Conservation (phyloP, 768 basidiomycete species). For the Ephemerocybe angulata region DNA sequence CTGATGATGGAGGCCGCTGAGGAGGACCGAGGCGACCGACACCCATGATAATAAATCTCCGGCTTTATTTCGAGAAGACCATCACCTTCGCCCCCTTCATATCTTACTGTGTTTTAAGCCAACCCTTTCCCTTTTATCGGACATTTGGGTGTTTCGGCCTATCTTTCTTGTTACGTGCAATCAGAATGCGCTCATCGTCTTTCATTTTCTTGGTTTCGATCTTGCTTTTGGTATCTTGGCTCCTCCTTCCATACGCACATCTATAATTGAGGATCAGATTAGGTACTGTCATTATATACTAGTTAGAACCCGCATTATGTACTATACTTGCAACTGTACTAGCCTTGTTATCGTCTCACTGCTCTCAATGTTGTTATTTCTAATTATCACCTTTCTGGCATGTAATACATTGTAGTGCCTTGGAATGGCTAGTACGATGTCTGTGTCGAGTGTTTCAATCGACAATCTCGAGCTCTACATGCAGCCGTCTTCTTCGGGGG, state of each 20-base stretch:
- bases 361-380: neutral
- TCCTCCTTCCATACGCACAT: neutral
- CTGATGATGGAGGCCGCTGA: slow-evolving; percentile 30
- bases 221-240: neutral
- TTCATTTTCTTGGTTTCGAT: too few relatives aligned
- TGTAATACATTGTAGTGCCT: too few relatives aligned
- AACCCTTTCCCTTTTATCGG: neutral
- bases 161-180: too few relatives aligned
- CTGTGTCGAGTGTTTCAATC: too few relatives aligned
- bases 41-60: neutral
- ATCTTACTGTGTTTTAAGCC: neutral
- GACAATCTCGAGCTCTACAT: too few relatives aligned
- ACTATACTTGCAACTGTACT: neutral
- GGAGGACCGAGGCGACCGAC: slow-evolving; percentile 18
- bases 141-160: too few relatives aligned
- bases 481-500: too few relatives aligned
- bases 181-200: too few relatives aligned
- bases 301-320: neutral
- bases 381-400: neutral
- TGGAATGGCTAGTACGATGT: too few relatives aligned
- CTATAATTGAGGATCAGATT: neutral
- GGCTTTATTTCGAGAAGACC: neutral
- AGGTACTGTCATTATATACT: neutral
- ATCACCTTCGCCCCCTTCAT: neutral
- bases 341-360: neutral